These are phyloP conservation scores for Paramecium sonneborni DNA, from an alignment of 73 alveolate genomes.

Conservation along the genomic window DNA sequence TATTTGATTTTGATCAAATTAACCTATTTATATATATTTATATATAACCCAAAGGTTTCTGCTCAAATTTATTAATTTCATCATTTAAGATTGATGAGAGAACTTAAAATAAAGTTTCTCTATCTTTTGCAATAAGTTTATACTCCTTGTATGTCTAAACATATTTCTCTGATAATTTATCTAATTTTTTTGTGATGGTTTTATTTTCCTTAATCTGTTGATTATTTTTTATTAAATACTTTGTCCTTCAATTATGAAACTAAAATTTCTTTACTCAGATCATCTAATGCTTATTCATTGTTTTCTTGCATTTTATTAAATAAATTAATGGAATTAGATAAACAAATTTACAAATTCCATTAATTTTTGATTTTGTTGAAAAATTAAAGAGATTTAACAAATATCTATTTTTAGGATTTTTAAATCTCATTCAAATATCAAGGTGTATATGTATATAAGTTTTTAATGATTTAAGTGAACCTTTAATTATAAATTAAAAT, in stretches of 20 bases:
- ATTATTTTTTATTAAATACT: background rate
- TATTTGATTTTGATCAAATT: conserved; percentile 42
- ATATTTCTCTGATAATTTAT: conserved; percentile 52
- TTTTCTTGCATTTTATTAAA: conserved; percentile 12
- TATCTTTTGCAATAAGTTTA: conserved; percentile 32
- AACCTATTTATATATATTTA: background rate
- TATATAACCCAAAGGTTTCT: background rate
- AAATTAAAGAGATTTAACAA: background rate
- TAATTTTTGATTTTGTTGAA: background rate
- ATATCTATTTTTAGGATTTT: background rate
- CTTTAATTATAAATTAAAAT: background rate
- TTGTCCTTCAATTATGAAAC: background rate
- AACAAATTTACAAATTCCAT: conserved; percentile 7
- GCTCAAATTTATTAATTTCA: background rate
- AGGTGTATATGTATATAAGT: background rate
- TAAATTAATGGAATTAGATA: conserved; percentile 37
- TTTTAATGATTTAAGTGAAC: background rate
- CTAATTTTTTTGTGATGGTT: conserved; percentile 25
- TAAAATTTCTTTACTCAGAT: background rate
- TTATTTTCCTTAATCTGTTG: conserved; percentile 42
- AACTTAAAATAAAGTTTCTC: conserved; percentile 43
- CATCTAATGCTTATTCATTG: conserved; percentile 2
- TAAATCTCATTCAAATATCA: too few relatives aligned
- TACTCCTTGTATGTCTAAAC: conserved; percentile 41
- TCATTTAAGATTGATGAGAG: conserved; percentile 26